Percentiles rank a stretch among this genome's conserved stretches.
Conservation (phyloP, 768 basidiomycete genomes). For the Amyloporia xantha region DNA sequence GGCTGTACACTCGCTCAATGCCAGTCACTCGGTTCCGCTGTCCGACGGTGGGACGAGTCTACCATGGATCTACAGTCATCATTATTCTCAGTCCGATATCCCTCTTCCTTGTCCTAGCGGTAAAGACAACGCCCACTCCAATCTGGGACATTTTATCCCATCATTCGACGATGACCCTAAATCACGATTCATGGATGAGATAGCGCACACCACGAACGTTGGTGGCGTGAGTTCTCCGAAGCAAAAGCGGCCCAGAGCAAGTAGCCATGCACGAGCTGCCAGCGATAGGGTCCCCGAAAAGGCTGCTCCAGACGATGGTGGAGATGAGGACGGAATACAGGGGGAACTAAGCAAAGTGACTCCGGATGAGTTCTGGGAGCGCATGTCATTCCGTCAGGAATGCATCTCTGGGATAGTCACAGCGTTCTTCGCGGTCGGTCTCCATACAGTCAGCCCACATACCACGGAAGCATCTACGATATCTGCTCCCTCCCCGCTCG, state of each 20-base stretch:
- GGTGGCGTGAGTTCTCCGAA: constrained; percentile 54
- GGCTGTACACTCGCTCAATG: constrained; percentile 51
- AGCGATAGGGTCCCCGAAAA: constrained; percentile 2
- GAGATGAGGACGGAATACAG: constrained; percentile 21
- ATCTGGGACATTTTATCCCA: constrained; percentile 74
- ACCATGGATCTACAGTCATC: constrained; percentile 75
- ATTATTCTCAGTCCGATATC: constrained; percentile 45
- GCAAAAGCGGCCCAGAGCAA: constrained; percentile 47
- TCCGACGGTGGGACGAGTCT: constrained; percentile 10
- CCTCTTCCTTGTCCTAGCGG: constrained; percentile 43
- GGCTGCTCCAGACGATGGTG: constrained; percentile 14
- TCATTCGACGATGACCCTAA: constrained; percentile 97
- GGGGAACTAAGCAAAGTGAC: constrained; percentile 56
- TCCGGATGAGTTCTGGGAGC: constrained; percentile 90
- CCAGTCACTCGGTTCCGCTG: constrained; percentile 20
- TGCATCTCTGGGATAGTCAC: constrained; percentile 87
- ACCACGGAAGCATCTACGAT: constrained; percentile 5
- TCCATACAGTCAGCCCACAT: constrained; percentile 15
- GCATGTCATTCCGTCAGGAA: constrained; percentile 95
- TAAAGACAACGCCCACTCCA: constrained; percentile 25
- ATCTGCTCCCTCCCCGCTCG: constrained; percentile 36
- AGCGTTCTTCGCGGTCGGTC: constrained; percentile 79
- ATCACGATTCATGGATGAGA: constrained; percentile 86
- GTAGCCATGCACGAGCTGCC: too few relatives aligned
- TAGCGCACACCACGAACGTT: constrained; percentile 64